Percentiles rank a stretch among this genome's conserved stretches.
These are phyloP conservation scores for Boletellus ananas DNA, from an alignment of 768 basidiomycete species.

Conservation along the genomic window DNA sequence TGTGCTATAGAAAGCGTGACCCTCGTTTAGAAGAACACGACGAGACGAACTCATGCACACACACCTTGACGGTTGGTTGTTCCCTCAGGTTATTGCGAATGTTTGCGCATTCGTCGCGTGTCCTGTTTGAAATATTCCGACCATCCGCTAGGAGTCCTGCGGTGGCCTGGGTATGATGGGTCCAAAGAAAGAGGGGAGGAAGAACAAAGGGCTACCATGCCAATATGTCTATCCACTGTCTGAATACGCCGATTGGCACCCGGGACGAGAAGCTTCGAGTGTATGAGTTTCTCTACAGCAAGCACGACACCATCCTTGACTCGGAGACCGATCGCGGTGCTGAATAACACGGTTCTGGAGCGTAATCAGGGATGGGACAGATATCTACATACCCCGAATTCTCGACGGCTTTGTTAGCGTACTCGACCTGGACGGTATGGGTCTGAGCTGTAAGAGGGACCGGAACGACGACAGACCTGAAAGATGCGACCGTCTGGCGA, in stretches of 20 bases:
- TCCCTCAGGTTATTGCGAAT: conserved; percentile 70
- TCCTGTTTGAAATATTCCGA: conserved; percentile 78
- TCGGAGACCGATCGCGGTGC: conserved; percentile 93
- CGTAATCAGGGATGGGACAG: not conserved
- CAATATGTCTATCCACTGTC: conserved; percentile 90
- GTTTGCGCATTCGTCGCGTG: conserved; percentile 76
- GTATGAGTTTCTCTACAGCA: conserved; percentile 96
- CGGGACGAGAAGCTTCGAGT: conserved; percentile 93
- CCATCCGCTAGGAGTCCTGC: conserved; percentile 94
- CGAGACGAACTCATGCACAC: conserved; percentile 36
- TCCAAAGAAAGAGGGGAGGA: not conserved
- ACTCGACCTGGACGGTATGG: conserved; percentile 69
- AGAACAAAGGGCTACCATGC: conserved; percentile 53
- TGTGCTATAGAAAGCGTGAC: conserved; percentile 32
- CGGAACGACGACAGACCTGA: conserved; percentile 56
- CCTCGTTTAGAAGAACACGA: not conserved
- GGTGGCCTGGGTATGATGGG: conserved; percentile 59
- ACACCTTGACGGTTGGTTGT: conserved; percentile 77
- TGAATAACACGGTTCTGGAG: conserved; percentile 28
- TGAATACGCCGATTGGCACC: conserved; percentile 92
- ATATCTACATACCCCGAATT: conserved; percentile 75
- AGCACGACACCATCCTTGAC: conserved; percentile 93
- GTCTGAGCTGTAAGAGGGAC: conserved; percentile 1
- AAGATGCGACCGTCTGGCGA: conserved; percentile 98
- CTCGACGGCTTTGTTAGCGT: conserved; percentile 97